Evolutionary conservation across 306 rosid species (phyloP), one percentile per base, ranked within the genome.

Genomic region (barrel medic (Medicago truncatula)): DNA sequence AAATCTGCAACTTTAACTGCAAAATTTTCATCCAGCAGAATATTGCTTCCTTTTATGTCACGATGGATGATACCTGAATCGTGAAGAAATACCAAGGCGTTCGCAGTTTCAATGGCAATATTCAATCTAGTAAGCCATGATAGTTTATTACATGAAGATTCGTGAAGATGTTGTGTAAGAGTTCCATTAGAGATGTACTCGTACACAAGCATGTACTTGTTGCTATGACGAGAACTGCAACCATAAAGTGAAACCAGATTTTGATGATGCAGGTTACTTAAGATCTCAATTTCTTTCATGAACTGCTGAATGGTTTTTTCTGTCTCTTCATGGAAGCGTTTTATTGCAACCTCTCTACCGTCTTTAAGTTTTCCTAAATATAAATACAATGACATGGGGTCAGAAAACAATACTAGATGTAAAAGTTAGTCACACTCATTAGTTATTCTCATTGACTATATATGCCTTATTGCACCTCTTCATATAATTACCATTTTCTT

Each of bases 1-100:
- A 91, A 91, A 75, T 89, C 96, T 7, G 89, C 89, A 50, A 91
- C 92, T 81, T 85, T 91, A 20, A 83, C 96, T 0, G 25, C 25
- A 28, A 84, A 86, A 40, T 75, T 58, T 28, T 83, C 57, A 77
- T 87, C 90, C 11, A 88, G 80, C 66, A 91, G 91, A 68, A 89
- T 86, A 47, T 89, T 91, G 41, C 66, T 82, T 52, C 87, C 83
- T 75, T 89, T 91, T 25, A 89, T 85, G 58, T 91, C 90, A 0
- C 90, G 93, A 86, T 91, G 96, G 70, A 91, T 83, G 62, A 88
- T 81, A 6, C 83, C 88, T n/a, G 90, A 82, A 6, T 84, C 87
- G 17, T 91, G 96, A 70, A 91, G 96, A 76, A 82, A 91, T 20
- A 71, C 59, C 79, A 88, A 77, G 7, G 91, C 92, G 63, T 7